Evolutionary conservation across 768 basidiomycete genomes (phyloP).

Genomic region (Baorangia bicolor): DNA sequence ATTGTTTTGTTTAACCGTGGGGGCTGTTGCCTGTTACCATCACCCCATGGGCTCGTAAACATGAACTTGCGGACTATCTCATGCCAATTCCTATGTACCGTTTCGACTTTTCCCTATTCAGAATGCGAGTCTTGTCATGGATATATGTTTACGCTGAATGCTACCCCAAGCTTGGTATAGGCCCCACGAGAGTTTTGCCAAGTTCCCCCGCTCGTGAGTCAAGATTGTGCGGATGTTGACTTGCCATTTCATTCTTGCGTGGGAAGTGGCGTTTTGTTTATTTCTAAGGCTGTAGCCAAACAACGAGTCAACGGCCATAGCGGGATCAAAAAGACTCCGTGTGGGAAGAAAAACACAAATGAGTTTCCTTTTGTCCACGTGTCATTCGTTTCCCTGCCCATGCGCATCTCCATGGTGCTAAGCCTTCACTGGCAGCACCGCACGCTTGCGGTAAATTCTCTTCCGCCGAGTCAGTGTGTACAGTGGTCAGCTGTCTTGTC

Average conservation of each 20-base stretch:
- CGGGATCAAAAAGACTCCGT: neutral
- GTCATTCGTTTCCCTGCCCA: neutral
- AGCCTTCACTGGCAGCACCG: neutral
- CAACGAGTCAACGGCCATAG: neutral
- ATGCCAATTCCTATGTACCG: slow-evolving; percentile 28
- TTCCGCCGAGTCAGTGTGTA: neutral
- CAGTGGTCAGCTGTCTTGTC: no score
- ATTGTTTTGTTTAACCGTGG: slow-evolving; percentile 22
- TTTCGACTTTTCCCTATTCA: slow-evolving; percentile 11
- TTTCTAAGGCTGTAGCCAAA: slow-evolving; percentile 17
- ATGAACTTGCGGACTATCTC: slow-evolving; percentile 28
- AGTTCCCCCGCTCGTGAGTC: slow-evolving; percentile 16
- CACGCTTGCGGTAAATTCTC: neutral
- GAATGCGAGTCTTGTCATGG: slow-evolving; percentile 12
- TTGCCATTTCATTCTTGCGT: neutral
- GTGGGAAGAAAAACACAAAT: slow-evolving; percentile 3
- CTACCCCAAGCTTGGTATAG: neutral
- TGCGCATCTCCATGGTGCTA: neutral
- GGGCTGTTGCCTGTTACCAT: slow-evolving; percentile 17
- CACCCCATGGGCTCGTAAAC: slow-evolving; percentile 9
- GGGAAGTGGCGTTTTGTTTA: slow-evolving; percentile 10
- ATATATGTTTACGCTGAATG: slow-evolving; percentile 5
- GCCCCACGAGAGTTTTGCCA: neutral
- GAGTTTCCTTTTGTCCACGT: neutral
- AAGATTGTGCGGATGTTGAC: slow-evolving; percentile 6